These are phyloP conservation scores for Auriscalpium microsporum DNA, from an alignment of 768 basidiomycete species.

Conservation along the genomic window DNA sequence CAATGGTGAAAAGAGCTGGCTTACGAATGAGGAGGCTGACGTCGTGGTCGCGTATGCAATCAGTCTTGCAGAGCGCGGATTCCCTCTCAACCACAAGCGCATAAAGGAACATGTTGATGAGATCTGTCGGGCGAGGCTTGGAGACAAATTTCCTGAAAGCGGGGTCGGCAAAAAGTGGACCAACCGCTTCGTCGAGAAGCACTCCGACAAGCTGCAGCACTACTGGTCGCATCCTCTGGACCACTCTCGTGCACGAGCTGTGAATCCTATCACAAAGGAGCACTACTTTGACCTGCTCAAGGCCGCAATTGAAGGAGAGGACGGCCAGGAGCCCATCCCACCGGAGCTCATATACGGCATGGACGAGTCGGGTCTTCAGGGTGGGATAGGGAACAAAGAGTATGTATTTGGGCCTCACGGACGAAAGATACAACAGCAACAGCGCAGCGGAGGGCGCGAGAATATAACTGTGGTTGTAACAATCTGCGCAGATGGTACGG, in stretches of 20 bases:
- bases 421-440: conserved; percentile 24
- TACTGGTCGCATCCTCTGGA: conserved; percentile 29
- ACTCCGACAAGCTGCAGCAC: conserved; percentile 21
- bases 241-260: conserved; percentile 24
- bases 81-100: conserved; percentile 25
- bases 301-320: background rate
- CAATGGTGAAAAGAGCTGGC: conserved; percentile 23
- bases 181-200: conserved; percentile 18
- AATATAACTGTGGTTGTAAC: conserved; percentile 34
- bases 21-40: conserved; percentile 23
- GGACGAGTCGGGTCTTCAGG: conserved; percentile 29
- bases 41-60: conserved; percentile 22
- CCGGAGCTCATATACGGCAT: conserved; percentile 24
- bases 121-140: conserved; percentile 2
- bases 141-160: background rate
- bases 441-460: conserved; percentile 24
- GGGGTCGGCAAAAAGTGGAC: conserved; percentile 32
- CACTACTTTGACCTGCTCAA: conserved; percentile 28
- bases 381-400: conserved; percentile 18
- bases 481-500: conserved; percentile 35
- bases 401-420: conserved; percentile 22
- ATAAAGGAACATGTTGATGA: conserved; percentile 28
- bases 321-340: conserved; percentile 12
- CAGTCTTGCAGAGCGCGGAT: conserved; percentile 25
- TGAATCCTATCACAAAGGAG: conserved; percentile 28